A percentile compares a stretch with the other conserved stretches of the same genome.
These are phyloP conservation scores for Debaryomyces tyrocola DNA, from an alignment of 805 yeast genomes.

Conservation along the genomic window DNA sequence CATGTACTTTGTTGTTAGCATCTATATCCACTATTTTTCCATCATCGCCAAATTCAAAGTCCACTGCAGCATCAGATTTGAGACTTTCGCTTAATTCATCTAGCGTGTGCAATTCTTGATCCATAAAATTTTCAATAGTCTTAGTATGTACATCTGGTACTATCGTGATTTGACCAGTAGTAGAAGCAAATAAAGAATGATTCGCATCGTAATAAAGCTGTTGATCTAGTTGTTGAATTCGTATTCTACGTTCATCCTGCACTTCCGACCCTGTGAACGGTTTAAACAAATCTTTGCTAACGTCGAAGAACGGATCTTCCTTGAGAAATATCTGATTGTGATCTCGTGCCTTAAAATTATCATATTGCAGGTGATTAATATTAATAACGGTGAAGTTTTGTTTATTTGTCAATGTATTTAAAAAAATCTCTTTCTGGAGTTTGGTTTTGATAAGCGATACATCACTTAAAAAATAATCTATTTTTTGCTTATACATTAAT, in stretches of 20 bases:
- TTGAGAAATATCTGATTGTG: constrained; percentile 6
- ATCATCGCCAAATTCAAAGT: constrained; percentile 21
- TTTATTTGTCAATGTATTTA: constrained; percentile 1
- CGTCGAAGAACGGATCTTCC: constrained; percentile 28
- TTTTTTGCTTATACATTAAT: constrained; percentile 49
- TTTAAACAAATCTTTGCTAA: constrained; percentile 22
- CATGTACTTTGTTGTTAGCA: neutral
- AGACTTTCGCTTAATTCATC: constrained; percentile 7
- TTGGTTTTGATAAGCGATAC: constrained; percentile 13
- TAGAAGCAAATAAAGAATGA: neutral
- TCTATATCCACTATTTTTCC: constrained; percentile 11
- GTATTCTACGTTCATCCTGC: constrained; percentile 14
- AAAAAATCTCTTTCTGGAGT: constrained; percentile 7
- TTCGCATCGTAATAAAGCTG: constrained; percentile 1
- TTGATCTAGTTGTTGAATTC: constrained; percentile 13
- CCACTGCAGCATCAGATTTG: constrained; percentile 8
- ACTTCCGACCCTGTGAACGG: constrained; percentile 11
- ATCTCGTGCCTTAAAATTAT: neutral
- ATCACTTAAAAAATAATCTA: constrained; percentile 44
- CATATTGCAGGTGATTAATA: neutral
- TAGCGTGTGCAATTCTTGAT: constrained; percentile 9
- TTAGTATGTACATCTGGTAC: constrained; percentile 4
- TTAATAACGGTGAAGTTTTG: neutral
- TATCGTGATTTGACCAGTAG: neutral
- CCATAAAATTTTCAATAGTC: constrained; percentile 14